Conservation (phyloP, 129 eudicot species). For the Lactuca saligna region DNA sequence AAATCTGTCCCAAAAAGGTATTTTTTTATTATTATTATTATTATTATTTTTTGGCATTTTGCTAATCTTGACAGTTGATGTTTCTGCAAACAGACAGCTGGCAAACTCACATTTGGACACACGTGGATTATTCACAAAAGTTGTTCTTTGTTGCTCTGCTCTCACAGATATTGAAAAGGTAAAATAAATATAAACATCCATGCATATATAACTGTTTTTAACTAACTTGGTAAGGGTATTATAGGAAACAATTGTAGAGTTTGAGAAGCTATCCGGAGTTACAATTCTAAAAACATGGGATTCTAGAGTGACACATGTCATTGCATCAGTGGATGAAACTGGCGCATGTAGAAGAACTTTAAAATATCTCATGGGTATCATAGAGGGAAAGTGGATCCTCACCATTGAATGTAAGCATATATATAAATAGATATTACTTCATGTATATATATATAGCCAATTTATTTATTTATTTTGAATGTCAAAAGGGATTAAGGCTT, state of each 20-base stretch:
- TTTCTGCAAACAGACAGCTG: slow-evolving; percentile 37
- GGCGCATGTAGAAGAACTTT: slow-evolving; percentile 94
- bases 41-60: too few species aligned
- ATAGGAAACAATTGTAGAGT: slow-evolving; percentile 63
- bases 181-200: not conserved
- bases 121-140: slow-evolving; percentile 46
- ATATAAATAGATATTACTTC: too few species aligned
- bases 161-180: slow-evolving; percentile 73
- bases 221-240: slow-evolving; percentile 22
- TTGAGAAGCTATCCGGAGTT: slow-evolving; percentile 66
- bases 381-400: slow-evolving; percentile 95
- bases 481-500: slow-evolving; percentile 78
- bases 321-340: slow-evolving; percentile 84
- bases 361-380: slow-evolving; percentile 83
- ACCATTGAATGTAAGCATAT: slow-evolving; percentile 64
- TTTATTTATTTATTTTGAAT: not conserved
- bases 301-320: slow-evolving; percentile 75
- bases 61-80: not conserved
- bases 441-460: not conserved
- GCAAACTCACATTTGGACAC: slow-evolving; percentile 43
- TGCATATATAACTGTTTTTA: slow-evolving; percentile 3
- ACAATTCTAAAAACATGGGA: slow-evolving; percentile 70
- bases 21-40: too few species aligned
- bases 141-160: slow-evolving; percentile 85
- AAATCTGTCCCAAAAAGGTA: slow-evolving; percentile 53